Percentiles rank a stretch among this genome's conserved stretches.
phyloP scores from a whole-genome alignment of 208 protist genomes.

The Herpetomonas samuelpessoai region DNA sequence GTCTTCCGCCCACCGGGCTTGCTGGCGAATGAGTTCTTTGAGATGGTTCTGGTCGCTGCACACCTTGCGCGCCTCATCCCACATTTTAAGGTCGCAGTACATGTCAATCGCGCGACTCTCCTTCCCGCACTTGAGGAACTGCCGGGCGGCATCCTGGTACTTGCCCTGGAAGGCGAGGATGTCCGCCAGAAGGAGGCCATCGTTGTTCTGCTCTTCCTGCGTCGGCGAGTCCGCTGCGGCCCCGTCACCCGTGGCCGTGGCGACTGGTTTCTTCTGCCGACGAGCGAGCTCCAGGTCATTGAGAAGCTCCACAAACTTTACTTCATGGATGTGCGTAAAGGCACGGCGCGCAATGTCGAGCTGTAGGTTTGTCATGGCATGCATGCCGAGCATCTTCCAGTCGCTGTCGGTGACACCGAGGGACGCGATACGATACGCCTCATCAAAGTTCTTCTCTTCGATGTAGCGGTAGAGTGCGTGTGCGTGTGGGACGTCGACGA shows the following conservation, averaged over 20 bases:
- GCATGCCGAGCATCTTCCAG: conserved; percentile 94
- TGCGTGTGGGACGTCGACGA: conserved; percentile 94
- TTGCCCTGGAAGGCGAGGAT: conserved; percentile 94
- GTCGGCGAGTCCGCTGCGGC: neutral
- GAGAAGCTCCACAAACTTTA: conserved; percentile 92
- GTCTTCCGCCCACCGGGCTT: conserved; percentile 93
- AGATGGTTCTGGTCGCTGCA: conserved; percentile 86
- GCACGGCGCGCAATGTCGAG: conserved; percentile 91
- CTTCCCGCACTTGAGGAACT: conserved; percentile 82
- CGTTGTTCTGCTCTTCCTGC: conserved; percentile 17
- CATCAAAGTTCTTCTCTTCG: conserved; percentile 86
- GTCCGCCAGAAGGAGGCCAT: conserved; percentile 72
- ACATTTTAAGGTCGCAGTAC: conserved; percentile 95
- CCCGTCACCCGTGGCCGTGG: neutral
- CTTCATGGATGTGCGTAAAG: conserved; percentile 92
- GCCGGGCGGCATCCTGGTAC: conserved; percentile 88
- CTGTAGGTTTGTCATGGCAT: conserved; percentile 87
- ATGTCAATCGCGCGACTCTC: conserved; percentile 91
- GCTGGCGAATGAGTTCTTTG: conserved; percentile 89
- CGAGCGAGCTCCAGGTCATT: conserved; percentile 78
- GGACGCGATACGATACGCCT: conserved; percentile 91
- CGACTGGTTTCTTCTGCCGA: conserved; percentile 31
- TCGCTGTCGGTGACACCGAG: conserved; percentile 93
- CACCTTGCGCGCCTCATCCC: conserved; percentile 89
- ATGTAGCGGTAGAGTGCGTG: conserved; percentile 91